Percentiles rank a stretch among this genome's conserved stretches.
Conservation (phyloP, 2,329 filamentous ascomycete species). For the Neopestalotiopsis clavispora region DNA sequence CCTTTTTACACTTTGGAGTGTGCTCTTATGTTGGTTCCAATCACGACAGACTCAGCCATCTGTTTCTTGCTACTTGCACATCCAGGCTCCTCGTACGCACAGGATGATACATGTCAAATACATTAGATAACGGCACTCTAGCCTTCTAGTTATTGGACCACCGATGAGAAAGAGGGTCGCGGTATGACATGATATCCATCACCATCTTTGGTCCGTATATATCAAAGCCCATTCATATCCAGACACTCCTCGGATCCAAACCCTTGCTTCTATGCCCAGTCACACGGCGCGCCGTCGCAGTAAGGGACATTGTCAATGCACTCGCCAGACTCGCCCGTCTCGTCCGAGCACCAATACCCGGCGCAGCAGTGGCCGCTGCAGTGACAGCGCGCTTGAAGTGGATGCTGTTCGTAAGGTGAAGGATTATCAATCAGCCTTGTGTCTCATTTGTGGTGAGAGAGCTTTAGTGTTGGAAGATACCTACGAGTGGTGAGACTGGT, state of each 20-base stretch:
- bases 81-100: too few species aligned
- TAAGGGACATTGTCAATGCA: constrained; percentile 8
- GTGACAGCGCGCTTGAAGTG: not conserved
- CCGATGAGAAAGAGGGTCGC: too few species aligned
- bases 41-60: too few species aligned
- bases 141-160: too few species aligned
- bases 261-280: not conserved
- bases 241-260: too few species aligned
- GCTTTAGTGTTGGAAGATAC: too few species aligned
- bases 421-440: not conserved
- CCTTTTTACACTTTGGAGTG: not conserved
- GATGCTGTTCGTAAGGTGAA: not conserved
- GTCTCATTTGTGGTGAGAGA: not conserved
- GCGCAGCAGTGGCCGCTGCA: constrained; percentile 13
- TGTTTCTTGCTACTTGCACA: too few species aligned
- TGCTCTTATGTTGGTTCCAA: not conserved
- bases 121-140: too few species aligned
- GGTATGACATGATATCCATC: too few species aligned
- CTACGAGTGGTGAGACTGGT: not conserved
- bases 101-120: too few species aligned
- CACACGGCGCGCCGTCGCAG: constrained; percentile 6
- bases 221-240: not conserved
- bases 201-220: too few species aligned
- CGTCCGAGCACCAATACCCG: not conserved
- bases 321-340: not conserved